phyloP scores from a whole-genome alignment of 75 land plant species.

The Pinus taeda region DNA sequence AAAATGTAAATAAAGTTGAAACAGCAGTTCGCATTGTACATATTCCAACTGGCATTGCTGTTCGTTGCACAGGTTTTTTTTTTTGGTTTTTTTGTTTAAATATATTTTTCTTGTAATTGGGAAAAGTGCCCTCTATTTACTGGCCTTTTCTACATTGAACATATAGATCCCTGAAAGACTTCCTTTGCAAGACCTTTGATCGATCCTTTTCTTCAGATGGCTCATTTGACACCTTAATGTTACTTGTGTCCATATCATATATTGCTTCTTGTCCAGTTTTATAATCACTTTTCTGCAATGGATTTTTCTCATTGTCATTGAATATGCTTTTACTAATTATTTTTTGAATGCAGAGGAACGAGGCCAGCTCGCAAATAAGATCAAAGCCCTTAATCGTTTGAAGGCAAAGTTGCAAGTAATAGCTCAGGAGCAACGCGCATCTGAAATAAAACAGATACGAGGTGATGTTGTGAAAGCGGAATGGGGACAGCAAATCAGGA shows the following conservation, averaged over 20 bases:
- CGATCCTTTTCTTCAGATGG: not conserved
- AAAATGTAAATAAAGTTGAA: conserved; percentile 99
- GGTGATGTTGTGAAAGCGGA: conserved; percentile 97
- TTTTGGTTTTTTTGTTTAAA: conserved; percentile 28
- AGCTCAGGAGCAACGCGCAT: conserved; percentile 88
- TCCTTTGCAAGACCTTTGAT: not conserved
- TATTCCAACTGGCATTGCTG: conserved; percentile 89
- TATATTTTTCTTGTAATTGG: not conserved
- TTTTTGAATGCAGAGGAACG: conserved; percentile 70
- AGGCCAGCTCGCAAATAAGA: conserved; percentile 82
- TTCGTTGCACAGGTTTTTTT: conserved; percentile 82
- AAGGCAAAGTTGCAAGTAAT: conserved; percentile 89
- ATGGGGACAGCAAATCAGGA: conserved; percentile 98
- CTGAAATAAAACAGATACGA: conserved; percentile 88
- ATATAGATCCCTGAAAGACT: not conserved
- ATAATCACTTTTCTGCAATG: not conserved
- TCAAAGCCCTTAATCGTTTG: conserved; percentile 70
- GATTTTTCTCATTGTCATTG: not conserved
- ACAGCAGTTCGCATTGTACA: conserved; percentile 98
- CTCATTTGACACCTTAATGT: not conserved
- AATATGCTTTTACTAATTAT: not conserved
- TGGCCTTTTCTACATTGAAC: not conserved
- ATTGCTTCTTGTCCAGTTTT: not conserved
- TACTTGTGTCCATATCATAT: not conserved
- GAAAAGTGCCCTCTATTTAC: not conserved